Evolutionary conservation across 2,329 filamentous ascomycete species (phyloP), one percentile per base, ranked within the genome.

Genomic region (Cladophialophora immunda): DNA sequence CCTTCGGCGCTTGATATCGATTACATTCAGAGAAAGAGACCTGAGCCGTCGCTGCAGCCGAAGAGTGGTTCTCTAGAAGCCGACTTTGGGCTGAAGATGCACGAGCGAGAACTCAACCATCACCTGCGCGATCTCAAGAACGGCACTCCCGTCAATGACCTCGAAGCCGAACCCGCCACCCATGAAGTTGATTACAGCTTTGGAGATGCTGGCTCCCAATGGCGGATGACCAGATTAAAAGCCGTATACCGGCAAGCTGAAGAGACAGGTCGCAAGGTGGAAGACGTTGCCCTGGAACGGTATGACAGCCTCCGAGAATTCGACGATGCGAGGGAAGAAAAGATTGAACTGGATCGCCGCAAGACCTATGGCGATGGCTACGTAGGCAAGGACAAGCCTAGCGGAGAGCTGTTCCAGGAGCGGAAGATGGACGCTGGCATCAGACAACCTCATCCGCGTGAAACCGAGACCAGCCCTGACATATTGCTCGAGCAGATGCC

Each of bases 211-310:
- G 94, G 95, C 0, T 94, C 94, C 15, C 88, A 93, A 73, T 99
- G 96, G 95, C 90, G 96, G 58, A 97, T 99, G 94, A 97, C 91
- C 5, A 97, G 94, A 78, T 86, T 99, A 34, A 93, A 91, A 71
- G 91, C 89, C 11, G 92, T 97, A 1, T 97, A 97, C 77, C 86
- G 87, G 29, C 86, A 90, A 62, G 92, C 93, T 0, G 85, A 96
- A 72, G 90, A 95, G 73, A 89, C 83, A 0, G 89, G 89, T 0
- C 85, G 85, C n/a, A 74, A 87, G 0, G 84, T 96, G 0, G 94
- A 98, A 6, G 92, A 97, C 0, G 83, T 98, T 57, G 95, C 94
- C 0, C 73, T 91, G 41, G 91, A 97, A 72, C 86, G 92, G 13
- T 97, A 91, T 75, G 94, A 94, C 1, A 89, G 88, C 71, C 76